A percentile compares a stretch with the other conserved stretches of the same genome.
phyloP scores from a whole-genome alignment of 2,329 filamentous ascomycete species.

The Purpureocillium takamizusanense region DNA sequence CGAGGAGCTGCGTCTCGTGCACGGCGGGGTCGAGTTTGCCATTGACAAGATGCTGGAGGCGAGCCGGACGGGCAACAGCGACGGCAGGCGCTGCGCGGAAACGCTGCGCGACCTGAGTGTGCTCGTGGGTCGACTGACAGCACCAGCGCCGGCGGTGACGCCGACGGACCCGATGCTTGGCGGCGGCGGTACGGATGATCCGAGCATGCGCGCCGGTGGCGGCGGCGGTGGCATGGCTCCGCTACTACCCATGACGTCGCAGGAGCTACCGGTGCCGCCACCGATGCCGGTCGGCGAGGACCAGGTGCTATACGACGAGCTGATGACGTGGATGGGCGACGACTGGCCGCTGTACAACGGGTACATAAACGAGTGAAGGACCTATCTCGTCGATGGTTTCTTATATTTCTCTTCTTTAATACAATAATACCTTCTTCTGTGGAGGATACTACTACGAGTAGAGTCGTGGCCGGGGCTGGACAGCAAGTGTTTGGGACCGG shows the following conservation, averaged over 20 bases:
- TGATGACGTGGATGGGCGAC: conserved; percentile 27
- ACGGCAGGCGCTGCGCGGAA: conserved; percentile 26
- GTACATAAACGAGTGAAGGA: conserved; percentile 8
- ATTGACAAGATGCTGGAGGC: conserved; percentile 32
- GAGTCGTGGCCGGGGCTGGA: no score
- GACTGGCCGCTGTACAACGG: conserved; percentile 22
- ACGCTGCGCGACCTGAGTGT: conserved; percentile 28
- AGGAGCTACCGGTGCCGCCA: conserved; percentile 11
- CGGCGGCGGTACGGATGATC: conserved; percentile 6
- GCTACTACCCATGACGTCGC: conserved; percentile 10
- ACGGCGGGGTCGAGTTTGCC: conserved; percentile 28
- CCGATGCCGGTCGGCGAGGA: conserved; percentile 19
- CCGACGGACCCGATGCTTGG: conserved; percentile 7
- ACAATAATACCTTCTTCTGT: no score
- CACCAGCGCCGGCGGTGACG: conserved; percentile 8
- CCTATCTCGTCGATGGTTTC: no score
- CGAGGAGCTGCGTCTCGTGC: conserved; percentile 12
- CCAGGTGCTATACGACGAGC: conserved; percentile 23
- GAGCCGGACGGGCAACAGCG: conserved; percentile 25
- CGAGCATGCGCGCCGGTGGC: conserved; percentile 1
- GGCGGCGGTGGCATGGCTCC: conserved; percentile 6
- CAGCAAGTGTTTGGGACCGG: no score
- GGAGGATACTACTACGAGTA: no score
- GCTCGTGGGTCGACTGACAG: conserved; percentile 24
- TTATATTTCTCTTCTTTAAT: no score